Evolutionary conservation across 2,329 filamentous ascomycete species (phyloP), one percentile per base, ranked within the genome.

Genomic region (Fusarium ramigenum): DNA sequence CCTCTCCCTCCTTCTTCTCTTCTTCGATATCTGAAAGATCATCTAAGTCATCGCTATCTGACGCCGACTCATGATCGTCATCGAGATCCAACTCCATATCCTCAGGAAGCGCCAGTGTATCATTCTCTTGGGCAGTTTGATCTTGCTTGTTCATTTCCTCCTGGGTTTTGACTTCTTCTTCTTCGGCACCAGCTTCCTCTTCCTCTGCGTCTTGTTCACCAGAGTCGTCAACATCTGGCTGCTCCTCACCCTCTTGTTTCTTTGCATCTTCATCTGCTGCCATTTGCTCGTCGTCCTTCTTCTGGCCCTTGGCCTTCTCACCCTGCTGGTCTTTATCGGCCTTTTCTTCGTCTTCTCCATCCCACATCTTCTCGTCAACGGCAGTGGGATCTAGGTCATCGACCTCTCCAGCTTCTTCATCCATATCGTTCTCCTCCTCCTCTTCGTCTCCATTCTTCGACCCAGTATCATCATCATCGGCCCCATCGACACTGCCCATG

Each of bases 361-460:
- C 95, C 96, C 96, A 99, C 89, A 98, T 95, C 86, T 98, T 99
- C 84, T 99, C 97, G 80, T 99, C 97, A 3, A 98, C 93, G 25
- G 96, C 93, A 21, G 91, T 93, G 18, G 94, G 92, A 76, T 97
- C 96, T 46, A 97, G 86, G 77, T 97, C 94, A 83, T 98, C 94
- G 16, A 98, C 95, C 77, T 95, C 93, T 3, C 95, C 96, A 9
- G 93, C 89, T 82, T 98, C 94, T 77, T 97, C 95, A 73, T 98
- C 95, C 80, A 97, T 92, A 15, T 94, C 92, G n/a, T 92, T 85
- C 37, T 91, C 88, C 47, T 91, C 89, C 32, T 93, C 88, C 37
- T 90, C 89, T 15, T 92, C 86, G 58, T 92, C 88, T 3, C 88
- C 88, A 23, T 90, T 89, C 28, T 90, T 89, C 3, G 88, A 88